Percentiles rank a stretch among this genome's conserved stretches.
Conservation (phyloP, 306 rosid species). For the Cicer cuneatum region DNA sequence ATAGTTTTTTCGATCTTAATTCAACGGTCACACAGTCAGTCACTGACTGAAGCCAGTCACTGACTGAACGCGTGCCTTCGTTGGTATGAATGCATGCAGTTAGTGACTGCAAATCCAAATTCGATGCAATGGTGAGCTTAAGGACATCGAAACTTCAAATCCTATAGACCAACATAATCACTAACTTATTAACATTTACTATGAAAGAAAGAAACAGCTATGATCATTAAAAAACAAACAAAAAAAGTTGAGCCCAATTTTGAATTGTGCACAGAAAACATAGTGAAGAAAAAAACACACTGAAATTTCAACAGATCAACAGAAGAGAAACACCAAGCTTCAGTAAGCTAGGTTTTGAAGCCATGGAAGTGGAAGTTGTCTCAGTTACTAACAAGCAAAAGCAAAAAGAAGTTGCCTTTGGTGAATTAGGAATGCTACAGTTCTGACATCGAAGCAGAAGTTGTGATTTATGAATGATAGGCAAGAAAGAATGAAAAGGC, state of each 20-base stretch:
- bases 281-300: not conserved
- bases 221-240: not conserved
- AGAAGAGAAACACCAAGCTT: not conserved
- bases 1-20: too few species aligned
- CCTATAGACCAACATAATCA: too few species aligned
- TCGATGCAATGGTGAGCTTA: too few species aligned
- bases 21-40: too few species aligned
- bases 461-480: too few species aligned
- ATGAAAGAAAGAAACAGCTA: not conserved
- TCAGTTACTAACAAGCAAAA: slow-evolving; percentile 22
- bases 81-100: too few species aligned
- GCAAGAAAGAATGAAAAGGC: too few species aligned
- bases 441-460: slow-evolving; percentile 50
- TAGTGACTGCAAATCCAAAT: too few species aligned
- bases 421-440: slow-evolving; percentile 46
- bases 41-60: too few species aligned
- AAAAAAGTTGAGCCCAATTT: slow-evolving; percentile 31
- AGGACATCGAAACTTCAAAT: too few species aligned
- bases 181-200: too few species aligned
- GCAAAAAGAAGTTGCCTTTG: slow-evolving; percentile 23
- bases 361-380: slow-evolving; percentile 54
- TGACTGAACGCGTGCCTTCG: too few species aligned
- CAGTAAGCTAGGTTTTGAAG: slow-evolving; percentile 77
- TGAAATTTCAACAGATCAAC: slow-evolving; percentile 11
- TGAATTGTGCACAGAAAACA: slow-evolving; percentile 13